Conservation (phyloP, 2,329 filamentous ascomycete genomes). For the Colletotrichum euphorbiae region DNA sequence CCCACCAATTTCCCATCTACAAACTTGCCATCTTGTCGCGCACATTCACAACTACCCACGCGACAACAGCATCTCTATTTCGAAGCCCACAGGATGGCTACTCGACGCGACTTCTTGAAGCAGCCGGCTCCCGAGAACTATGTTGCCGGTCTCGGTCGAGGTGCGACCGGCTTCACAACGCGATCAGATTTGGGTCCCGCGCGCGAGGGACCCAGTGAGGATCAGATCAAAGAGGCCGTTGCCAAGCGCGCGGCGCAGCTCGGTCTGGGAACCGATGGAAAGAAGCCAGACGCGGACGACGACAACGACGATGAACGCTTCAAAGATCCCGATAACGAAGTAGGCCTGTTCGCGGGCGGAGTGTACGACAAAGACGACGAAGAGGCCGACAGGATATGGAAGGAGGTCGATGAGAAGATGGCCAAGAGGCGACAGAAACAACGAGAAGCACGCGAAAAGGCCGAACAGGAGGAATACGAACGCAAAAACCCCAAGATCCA, state of each 20-base stretch:
- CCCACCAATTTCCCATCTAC: not conserved
- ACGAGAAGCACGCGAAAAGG: constrained; percentile 94
- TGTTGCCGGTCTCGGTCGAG: constrained; percentile 95
- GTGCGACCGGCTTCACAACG: constrained; percentile 97
- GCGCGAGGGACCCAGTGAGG: constrained; percentile 93
- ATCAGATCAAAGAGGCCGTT: constrained; percentile 97
- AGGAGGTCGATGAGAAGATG: constrained; percentile 97
- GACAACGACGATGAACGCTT: constrained; percentile 84
- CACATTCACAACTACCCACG: not conserved
- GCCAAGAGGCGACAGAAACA: constrained; percentile 85
- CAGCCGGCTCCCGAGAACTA: constrained; percentile 89
- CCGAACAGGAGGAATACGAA: constrained; percentile 95
- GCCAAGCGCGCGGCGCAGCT: constrained; percentile 92
- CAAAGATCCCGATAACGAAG: constrained; percentile 97
- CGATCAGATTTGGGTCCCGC: constrained; percentile 96
- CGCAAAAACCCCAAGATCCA: constrained; percentile 98
- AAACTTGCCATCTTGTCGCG: not conserved
- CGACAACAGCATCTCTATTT: not conserved
- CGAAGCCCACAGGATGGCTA: constrained; percentile 57
- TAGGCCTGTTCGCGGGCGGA: constrained; percentile 93
- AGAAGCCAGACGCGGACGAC: constrained; percentile 76
- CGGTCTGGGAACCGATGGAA: constrained; percentile 74
- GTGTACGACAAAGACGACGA: constrained; percentile 98
- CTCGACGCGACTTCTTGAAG: constrained; percentile 86
- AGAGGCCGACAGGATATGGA: constrained; percentile 95